phyloP scores from a whole-genome alignment of 1,284 basidiomycete genomes.

The Pholiota adiposa region DNA sequence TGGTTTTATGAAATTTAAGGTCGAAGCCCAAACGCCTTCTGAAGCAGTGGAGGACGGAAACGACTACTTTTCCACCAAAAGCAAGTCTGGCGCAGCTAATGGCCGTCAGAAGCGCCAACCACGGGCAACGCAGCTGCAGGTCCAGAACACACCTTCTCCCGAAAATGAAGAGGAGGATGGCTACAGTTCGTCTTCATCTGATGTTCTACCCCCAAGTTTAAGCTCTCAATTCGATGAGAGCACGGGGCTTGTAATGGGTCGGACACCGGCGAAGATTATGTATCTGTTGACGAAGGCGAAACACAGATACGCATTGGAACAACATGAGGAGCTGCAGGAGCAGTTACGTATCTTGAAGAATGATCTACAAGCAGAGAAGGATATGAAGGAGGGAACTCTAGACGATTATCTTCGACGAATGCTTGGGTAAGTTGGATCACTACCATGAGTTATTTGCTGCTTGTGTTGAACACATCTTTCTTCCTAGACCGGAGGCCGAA shows the following conservation, averaged over 20 bases:
- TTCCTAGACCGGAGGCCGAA: conserved; percentile 2
- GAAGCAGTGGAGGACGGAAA: conserved; percentile 33
- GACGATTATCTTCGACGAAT: conserved; percentile 51
- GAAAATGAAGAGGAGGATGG: conserved; percentile 36
- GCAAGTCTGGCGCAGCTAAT: conserved; percentile 12
- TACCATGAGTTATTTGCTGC: not conserved
- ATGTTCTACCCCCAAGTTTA: conserved; percentile 57
- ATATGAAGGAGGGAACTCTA: conserved; percentile 60
- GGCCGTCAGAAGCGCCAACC: conserved; percentile 21
- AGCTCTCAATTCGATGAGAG: conserved; percentile 49
- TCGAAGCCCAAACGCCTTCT: conserved; percentile 54
- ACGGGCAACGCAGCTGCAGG: conserved; percentile 18
- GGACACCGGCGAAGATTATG: conserved; percentile 62
- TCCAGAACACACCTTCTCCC: conserved; percentile 19
- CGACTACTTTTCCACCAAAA: conserved; percentile 19
- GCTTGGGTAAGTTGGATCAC: conserved; percentile 63
- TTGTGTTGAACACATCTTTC: not conserved
- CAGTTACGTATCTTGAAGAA: conserved; percentile 59
- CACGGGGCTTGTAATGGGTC: conserved; percentile 63
- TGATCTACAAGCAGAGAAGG: conserved; percentile 54
- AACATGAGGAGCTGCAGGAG: conserved; percentile 64
- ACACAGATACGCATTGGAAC: conserved; percentile 60
- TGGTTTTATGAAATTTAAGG: conserved; percentile 66
- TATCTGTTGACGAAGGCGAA: conserved; percentile 84
- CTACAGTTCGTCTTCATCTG: conserved; percentile 37